Evolutionary conservation across 2,329 filamentous ascomycete species (phyloP).

Genomic region (Penicillium sumatraense): DNA sequence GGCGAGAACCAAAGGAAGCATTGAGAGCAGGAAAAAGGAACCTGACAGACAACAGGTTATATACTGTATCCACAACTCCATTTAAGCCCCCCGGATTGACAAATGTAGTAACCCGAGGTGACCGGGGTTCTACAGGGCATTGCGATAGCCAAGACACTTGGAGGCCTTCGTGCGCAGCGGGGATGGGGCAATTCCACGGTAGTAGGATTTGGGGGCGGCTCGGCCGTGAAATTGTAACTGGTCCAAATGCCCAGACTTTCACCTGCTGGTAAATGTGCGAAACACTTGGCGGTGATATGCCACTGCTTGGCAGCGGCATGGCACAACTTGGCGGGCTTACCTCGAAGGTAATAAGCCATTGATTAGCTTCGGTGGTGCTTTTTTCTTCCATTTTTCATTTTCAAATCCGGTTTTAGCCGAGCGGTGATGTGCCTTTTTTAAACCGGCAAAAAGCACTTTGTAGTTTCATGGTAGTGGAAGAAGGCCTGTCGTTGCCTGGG

Average conservation of each 20-base stretch:
- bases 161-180: constrained; percentile 22
- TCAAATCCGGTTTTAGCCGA: not conserved
- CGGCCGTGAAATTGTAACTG: not conserved
- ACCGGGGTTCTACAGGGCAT: constrained; percentile 14
- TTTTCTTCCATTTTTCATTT: not conserved
- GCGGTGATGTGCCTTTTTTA: not conserved
- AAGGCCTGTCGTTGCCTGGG: not conserved
- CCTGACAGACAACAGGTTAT: constrained; percentile 23
- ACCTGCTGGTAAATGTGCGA: not conserved
- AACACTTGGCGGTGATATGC: constrained; percentile 5
- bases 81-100: constrained; percentile 24
- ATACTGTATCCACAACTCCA: constrained; percentile 18
- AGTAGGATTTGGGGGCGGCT: constrained; percentile 17
- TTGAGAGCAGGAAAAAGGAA: not conserved
- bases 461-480: not conserved
- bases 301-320: constrained; percentile 6
- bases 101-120: constrained; percentile 31
- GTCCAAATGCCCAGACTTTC: not conserved
- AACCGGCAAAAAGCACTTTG: not conserved
- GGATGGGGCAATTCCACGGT: constrained; percentile 18
- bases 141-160: constrained; percentile 31
- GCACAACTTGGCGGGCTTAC: not conserved
- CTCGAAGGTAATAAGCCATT: not conserved
- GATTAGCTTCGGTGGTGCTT: not conserved
- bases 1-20: constrained; percentile 10